Base-by-base conservation (phyloP, 306 rosid genomes). In the Trifolium subterraneum region DNA sequence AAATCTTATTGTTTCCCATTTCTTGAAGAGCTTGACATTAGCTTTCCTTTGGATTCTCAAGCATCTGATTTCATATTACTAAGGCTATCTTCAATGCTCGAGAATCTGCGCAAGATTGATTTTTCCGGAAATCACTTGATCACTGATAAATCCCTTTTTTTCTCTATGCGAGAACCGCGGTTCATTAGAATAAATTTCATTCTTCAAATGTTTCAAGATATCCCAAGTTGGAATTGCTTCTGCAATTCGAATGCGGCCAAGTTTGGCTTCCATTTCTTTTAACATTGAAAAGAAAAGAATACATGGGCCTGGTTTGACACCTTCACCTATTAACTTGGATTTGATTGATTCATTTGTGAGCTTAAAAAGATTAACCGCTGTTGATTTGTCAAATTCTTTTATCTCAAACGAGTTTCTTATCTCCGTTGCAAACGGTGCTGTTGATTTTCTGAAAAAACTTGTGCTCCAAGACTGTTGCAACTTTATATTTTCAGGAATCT, bases 21-120 rank as follows among this genome's bases (percentile, higher is more conserved):
- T 42, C 96, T 91, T 38, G 78, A 89, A 67, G 88, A 91, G 76
- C 88, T 93, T 38, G 90, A 91, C 45, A 81, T 90, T 3, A 85
- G 96, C 71, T 90, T 77, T 61, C 89, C 87, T 31, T 72, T 71
- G 64, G 35, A 84, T 27, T 68, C 48, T 38, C 15, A 81, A 69
- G 86, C 84, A 9, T 73, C 88, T 2, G 93, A 89, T 88, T 74
- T 77, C 14, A 97, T 96, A 41, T 64, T 93, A 10, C 15, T 14
- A 20, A 56, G 66, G 42, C 51, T 91, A 68, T 36, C 90, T 58
- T 13, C 22, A 39, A 67, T 67, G 86, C 86, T 91, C 59, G 87
- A 84, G 78, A 76, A 72, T 6, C 79, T 93, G 41, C 77, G 77
- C 67, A 93, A 80, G 88, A 72, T 89, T 70, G 64, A 89, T 65